Evolutionary conservation across 768 basidiomycete species (phyloP), one percentile per base, ranked within the genome.

Genomic region (Lactarius hatsudake): DNA sequence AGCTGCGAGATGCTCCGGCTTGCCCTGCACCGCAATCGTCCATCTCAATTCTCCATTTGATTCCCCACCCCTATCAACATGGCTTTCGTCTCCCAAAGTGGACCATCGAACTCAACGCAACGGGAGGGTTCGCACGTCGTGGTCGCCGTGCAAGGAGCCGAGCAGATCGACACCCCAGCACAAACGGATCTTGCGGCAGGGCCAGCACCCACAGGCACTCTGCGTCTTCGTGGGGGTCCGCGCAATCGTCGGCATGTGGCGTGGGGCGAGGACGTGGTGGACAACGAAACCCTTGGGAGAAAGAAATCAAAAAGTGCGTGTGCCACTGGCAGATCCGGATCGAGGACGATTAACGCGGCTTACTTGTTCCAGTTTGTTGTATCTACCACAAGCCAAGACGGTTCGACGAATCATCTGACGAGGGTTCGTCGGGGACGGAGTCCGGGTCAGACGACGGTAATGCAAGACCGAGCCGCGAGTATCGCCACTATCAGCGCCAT

Each of bases 231-330:
- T 15, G 66, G 66, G n/a, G 66, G 57, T 12, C 40, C 40, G 12
- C 66, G 40, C 23, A 7, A 64, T 51, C 63, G 43, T 30, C 78
- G 82, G 53, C 80, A 83, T 30, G 96, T 98, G 0, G 87, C 84
- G 0, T 97, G 96, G 96, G 83, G 78, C 28, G 90, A 93, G 51
- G 61, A 43, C 1, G 66, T 67, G 18, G 62, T 67, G 3, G 96
- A 98, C 75, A 97, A 98, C 73, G 96, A 98, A 73, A 87, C 88
- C 0, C 84, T 87, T 66, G 93, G 93, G 7, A 87, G 84, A 82
- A 96, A 97, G 78, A 93, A 90, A 69, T 94, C 93, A 34, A 98
- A 98, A 79, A 53, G 51, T 53, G 13, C 23, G 48, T 53, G 23
- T 7, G n/a, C 23, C 15, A n/a, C n/a, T n/a, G n/a, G n/a, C n/a